Conservation (phyloP, 257 asterid genomes). For the Cordia subcordata region DNA sequence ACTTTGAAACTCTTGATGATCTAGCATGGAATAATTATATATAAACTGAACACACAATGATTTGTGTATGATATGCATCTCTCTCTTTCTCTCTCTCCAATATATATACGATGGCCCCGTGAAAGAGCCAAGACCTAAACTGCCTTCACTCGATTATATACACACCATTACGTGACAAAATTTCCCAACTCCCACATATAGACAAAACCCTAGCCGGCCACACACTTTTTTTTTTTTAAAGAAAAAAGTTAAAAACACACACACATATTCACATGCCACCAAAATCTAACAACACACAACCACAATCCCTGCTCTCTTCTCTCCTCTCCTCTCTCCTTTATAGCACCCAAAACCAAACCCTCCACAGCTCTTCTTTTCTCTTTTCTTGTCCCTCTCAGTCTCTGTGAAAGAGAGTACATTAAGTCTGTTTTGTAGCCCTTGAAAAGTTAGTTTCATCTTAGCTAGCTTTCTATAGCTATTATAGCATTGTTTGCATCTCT, state of each 20-base stretch:
- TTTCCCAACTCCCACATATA: slow-evolving; percentile 43
- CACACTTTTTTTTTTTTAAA: too few relatives aligned
- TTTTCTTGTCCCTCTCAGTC: too few relatives aligned
- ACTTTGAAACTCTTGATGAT: too few relatives aligned
- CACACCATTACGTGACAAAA: slow-evolving; percentile 40
- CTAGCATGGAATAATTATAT: too few relatives aligned
- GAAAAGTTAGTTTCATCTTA: slow-evolving; percentile 21
- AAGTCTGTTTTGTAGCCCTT: slow-evolving; percentile 22
- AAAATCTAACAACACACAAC: slow-evolving; percentile 25
- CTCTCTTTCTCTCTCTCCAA: too few relatives aligned
- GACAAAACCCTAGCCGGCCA: slow-evolving; percentile 77
- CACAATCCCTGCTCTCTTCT: too few relatives aligned
- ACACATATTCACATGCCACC: slow-evolving; percentile 54
- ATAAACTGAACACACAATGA: slow-evolving; percentile 27
- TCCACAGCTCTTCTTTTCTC: slow-evolving; percentile 7
- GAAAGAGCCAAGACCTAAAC: slow-evolving; percentile 54
- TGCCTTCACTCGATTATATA: slow-evolving; percentile 23
- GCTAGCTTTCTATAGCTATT: too few relatives aligned
- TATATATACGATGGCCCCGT: slow-evolving; percentile 50
- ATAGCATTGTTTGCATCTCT: too few relatives aligned
- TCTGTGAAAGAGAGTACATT: too few relatives aligned
- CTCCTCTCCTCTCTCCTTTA: slow-evolving; percentile 12
- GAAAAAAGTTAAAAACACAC: too few relatives aligned
- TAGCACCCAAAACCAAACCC: slow-evolving; percentile 5
- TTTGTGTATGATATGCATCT: slow-evolving; percentile 45